Percentiles rank a stretch among this genome's conserved stretches.
phyloP scores from a whole-genome alignment of 352 stramenopile genomes.

The Hyaloperonospora brassicae region DNA sequence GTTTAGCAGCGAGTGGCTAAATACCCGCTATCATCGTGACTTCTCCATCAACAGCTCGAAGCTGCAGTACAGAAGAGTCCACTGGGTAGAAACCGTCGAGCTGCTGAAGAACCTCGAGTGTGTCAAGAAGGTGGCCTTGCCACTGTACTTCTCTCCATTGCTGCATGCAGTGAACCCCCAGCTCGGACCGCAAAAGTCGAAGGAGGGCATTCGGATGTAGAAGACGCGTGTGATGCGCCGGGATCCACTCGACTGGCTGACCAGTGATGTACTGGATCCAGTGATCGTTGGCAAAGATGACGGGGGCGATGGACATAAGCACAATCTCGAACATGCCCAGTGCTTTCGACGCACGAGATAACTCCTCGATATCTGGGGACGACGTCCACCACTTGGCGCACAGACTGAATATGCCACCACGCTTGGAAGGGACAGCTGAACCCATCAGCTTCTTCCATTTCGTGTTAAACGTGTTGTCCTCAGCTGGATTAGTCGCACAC shows the following conservation, averaged over 20 bases:
- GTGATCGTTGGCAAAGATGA: not conserved
- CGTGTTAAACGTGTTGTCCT: not conserved
- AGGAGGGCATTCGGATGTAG: not conserved
- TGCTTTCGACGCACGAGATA: not conserved
- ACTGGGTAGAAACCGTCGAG: not conserved
- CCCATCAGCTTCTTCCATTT: not conserved
- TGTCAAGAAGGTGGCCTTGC: not conserved
- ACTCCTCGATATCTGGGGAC: not conserved
- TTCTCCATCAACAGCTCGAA: not conserved
- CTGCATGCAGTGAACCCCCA: not conserved
- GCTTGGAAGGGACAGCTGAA: not conserved
- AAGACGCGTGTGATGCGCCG: not conserved
- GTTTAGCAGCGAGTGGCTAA: not conserved
- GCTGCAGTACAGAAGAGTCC: not conserved
- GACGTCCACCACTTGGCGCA: slow-evolving; percentile 1
- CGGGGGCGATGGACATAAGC: not conserved
- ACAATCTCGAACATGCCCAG: slow-evolving; percentile 1
- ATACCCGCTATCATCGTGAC: not conserved
- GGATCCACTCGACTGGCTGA: not conserved
- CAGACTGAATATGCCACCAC: not conserved
- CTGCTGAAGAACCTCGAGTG: not conserved
- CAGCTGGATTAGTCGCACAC: not conserved
- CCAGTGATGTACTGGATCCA: slow-evolving; percentile 2
- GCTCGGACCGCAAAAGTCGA: not conserved
- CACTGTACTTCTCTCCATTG: slow-evolving; percentile 1